Evolutionary conservation across 2,329 filamentous ascomycete species (phyloP).

Genomic region (Diaporthe sp.): DNA sequence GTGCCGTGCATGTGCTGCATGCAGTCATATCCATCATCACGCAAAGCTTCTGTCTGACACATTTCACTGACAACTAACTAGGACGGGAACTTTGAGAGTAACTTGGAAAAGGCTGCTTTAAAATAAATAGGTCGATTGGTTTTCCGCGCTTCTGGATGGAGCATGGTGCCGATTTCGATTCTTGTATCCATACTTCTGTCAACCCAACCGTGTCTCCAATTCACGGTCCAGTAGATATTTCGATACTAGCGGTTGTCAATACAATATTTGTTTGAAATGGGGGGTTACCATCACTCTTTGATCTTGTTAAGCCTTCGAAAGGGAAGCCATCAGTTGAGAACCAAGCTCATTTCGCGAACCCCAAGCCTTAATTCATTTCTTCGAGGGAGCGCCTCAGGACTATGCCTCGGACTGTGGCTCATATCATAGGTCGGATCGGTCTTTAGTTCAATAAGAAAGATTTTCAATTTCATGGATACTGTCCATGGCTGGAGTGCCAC

Average conservation of each 20-base stretch:
- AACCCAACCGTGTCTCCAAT: neutral
- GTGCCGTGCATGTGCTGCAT: neutral
- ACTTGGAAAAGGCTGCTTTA: slow-evolving; percentile 25
- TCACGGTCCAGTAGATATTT: neutral
- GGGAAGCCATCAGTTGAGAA: no score
- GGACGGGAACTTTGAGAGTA: slow-evolving; percentile 18
- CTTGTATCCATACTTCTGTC: neutral
- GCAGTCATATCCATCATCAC: no score
- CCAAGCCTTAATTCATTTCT: no score
- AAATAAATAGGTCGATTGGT: slow-evolving; percentile 12
- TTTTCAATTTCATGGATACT: neutral
- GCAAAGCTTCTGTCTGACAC: neutral
- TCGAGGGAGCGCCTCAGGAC: no score
- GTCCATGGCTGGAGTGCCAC: neutral
- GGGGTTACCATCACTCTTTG: neutral
- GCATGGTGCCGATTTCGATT: neutral
- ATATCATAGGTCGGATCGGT: neutral
- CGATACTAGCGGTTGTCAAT: neutral
- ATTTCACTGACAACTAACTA: neutral
- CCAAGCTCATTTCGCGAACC: neutral
- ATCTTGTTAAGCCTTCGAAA: neutral
- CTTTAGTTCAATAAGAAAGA: neutral
- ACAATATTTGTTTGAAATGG: neutral
- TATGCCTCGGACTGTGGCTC: neutral
- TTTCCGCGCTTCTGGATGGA: neutral